Evolutionary conservation across 352 stramenopile species (phyloP).

Genomic region (Globisporangium camurandrum): DNA sequence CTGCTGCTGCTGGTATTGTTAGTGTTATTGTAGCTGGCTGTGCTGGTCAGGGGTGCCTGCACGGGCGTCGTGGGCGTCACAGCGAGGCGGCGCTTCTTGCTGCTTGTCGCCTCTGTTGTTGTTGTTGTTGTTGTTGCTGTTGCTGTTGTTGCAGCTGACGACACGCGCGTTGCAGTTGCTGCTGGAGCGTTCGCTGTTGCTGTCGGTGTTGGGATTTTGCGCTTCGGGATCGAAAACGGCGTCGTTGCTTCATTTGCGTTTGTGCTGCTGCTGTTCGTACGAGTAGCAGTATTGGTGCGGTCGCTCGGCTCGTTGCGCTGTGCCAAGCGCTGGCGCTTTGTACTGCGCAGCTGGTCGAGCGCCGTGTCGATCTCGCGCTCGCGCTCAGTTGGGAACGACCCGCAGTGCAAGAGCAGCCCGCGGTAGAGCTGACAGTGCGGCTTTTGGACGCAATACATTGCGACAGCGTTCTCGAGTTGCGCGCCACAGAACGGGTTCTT

Average conservation of each 20-base stretch:
- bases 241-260: slow-evolving; percentile 4
- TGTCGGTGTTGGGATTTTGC: slow-evolving; percentile 13
- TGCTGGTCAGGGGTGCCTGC: not conserved
- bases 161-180: too few relatives aligned
- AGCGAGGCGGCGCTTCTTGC: not conserved
- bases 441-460: slow-evolving; percentile 38
- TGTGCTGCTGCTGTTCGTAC: slow-evolving; percentile 4
- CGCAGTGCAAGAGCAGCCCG: slow-evolving; percentile 41
- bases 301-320: slow-evolving; percentile 15
- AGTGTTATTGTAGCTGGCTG: not conserved
- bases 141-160: slow-evolving; percentile 1
- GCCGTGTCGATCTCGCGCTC: slow-evolving; percentile 6
- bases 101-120: not conserved
- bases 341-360: slow-evolving; percentile 3
- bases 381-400: slow-evolving; percentile 19
- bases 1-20: too few relatives aligned
- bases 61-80: not conserved
- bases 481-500: slow-evolving; percentile 50
- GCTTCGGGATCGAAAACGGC: slow-evolving; percentile 26
- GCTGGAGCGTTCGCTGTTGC: too few relatives aligned
- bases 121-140: not conserved
- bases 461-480: slow-evolving; percentile 27
- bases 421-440: slow-evolving; percentile 48
- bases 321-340: slow-evolving; percentile 8
- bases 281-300: not conserved